Evolutionary conservation across 352 stramenopile genomes (phyloP), one percentile per base, ranked within the genome.

Genomic region (Hyaloperonospora brassicae): DNA sequence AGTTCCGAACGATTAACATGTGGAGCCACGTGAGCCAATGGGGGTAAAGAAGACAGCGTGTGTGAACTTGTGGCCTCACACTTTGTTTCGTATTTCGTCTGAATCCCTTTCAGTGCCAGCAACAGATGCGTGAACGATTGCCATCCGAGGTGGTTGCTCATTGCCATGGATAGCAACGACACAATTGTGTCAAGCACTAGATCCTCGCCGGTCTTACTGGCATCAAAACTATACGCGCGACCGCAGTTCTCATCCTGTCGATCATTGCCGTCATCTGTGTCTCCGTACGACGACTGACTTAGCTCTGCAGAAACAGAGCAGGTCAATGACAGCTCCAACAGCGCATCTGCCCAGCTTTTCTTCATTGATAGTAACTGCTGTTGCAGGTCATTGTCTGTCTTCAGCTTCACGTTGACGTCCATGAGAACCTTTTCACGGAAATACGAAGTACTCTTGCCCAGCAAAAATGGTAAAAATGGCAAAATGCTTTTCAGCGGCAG

Each of bases 371-470:
- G 51, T 25, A 94, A 47, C n/a, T 88, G 73, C 31, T 88, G 76
- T 41, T 91, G 78, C n/a, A 75, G 51, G 0, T 66, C 47, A 47
- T 84, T 70, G 24, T 91, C 77, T 0, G 78, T 94, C 55, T 94
- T 94, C 10, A 94, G 66, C 62, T 81, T 84, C 12, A 94, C 78
- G 47, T 87, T 92, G 40, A 94, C 79, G n/a, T 92, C 82, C 80
- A 94, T 90, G 9, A 94, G 63, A 8, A 91, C 72, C 36, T 87
- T 85, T 47, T 94, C 84, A 1, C 84, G 76, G 48, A 82, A 77
- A 25, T 61, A 55, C 0, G 66, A 48, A 1, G 72, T 82, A n/a
- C 72, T 77, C 25, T 70, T 70, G 1, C 66, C 64, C 6, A 94
- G 52, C 12, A 92, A 55, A 39, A 79, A 67, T 0, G 84, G 79